Base-by-base conservation (phyloP, 2,329 filamentous ascomycete genomes). In the Aureobasidium sp. region DNA sequence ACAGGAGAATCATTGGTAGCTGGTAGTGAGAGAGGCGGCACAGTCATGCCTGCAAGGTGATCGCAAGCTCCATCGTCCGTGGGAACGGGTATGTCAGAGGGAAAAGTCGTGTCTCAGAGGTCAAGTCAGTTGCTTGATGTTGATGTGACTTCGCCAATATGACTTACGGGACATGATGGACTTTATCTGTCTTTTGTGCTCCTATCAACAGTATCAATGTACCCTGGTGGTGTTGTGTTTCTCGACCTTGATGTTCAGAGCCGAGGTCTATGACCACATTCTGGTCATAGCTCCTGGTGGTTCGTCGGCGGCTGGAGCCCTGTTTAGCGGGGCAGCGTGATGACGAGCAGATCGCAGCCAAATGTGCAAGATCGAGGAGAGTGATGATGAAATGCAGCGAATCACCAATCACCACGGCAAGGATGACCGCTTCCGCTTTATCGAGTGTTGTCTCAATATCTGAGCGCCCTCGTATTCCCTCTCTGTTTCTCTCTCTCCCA, bases 41-140 rank as follows among this genome's bases (percentile, higher is more conserved):
- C 66, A 1, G 7, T 51, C 12, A 61, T 65, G 60, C 66, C 67
- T 10, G 64, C 56, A 10, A 78, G 68, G 62, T 79, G 75, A 57
- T 74, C 63, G 67, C 73, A 75, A 46, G 74, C 72, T 46, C 74
- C 74, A 62, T 79, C 75, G 65, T 78, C 74, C 52, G 70, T 62
- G 17, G 75, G 76, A 29, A 71, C 65, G 26, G 76, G 75, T 17
- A 77, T 66, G 64, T 72, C 69, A 37, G 66, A 60, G 4, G 74
- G 75, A 44, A 76, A 69, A 4, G 66, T 62, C 5, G 61, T 62
- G 37, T 65, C 62, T 63, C 39, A 7, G 5, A 37, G 20, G 24
- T 17, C 10, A 1, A 15, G 44, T 53, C 47, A 53, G 26, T 37
- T 5, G 4, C 17, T 4, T n/a, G 20, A 8, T 8, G 10, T 17